These are phyloP conservation scores for Boeremia lycopersici DNA, from an alignment of 2,329 filamentous ascomycete genomes.

Conservation along the genomic window DNA sequence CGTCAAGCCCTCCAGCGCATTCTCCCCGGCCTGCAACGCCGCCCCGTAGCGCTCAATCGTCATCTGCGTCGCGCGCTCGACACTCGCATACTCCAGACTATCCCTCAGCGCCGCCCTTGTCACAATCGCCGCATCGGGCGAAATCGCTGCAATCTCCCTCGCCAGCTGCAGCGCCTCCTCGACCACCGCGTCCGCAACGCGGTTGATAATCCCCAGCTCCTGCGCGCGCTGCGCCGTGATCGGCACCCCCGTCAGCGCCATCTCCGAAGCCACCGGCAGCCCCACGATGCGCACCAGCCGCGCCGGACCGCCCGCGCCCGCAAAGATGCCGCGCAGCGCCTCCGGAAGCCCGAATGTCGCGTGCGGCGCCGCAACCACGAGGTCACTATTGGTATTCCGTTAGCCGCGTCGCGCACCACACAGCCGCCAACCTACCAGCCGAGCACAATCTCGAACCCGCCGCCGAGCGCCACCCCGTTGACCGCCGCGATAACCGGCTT, in stretches of 20 bases:
- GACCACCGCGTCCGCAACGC: slow-evolving; percentile 47
- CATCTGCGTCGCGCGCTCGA: slow-evolving; percentile 49
- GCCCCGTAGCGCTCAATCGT: slow-evolving; percentile 52
- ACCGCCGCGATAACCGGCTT: slow-evolving; percentile 67
- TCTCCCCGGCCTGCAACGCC: slow-evolving; percentile 52
- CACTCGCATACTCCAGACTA: slow-evolving; percentile 43
- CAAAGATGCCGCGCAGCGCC: slow-evolving; percentile 60
- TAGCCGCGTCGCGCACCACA: too few relatives aligned
- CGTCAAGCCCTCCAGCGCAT: slow-evolving; percentile 56
- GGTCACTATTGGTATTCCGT: slow-evolving; percentile 48
- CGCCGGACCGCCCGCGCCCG: slow-evolving; percentile 59
- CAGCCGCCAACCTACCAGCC: slow-evolving; percentile 57
- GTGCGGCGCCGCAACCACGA: slow-evolving; percentile 59
- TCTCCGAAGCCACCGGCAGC: slow-evolving; percentile 57
- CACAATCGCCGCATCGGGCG: slow-evolving; percentile 47
- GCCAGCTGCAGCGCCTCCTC: slow-evolving; percentile 47
- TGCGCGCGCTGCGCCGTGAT: slow-evolving; percentile 54
- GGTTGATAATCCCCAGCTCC: slow-evolving; percentile 51
- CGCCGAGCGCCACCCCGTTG: slow-evolving; percentile 63
- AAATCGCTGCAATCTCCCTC: slow-evolving; percentile 42
- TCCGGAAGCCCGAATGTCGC: slow-evolving; percentile 62
- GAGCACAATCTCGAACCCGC: slow-evolving; percentile 63
- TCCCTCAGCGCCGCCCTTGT: slow-evolving; percentile 44
- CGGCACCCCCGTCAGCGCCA: slow-evolving; percentile 56
- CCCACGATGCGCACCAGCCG: slow-evolving; percentile 57